A percentile compares a stretch with the other conserved stretches of the same genome.
Conservation (phyloP, 768 basidiomycete species). For the Pleurotus citrinopileatus region DNA sequence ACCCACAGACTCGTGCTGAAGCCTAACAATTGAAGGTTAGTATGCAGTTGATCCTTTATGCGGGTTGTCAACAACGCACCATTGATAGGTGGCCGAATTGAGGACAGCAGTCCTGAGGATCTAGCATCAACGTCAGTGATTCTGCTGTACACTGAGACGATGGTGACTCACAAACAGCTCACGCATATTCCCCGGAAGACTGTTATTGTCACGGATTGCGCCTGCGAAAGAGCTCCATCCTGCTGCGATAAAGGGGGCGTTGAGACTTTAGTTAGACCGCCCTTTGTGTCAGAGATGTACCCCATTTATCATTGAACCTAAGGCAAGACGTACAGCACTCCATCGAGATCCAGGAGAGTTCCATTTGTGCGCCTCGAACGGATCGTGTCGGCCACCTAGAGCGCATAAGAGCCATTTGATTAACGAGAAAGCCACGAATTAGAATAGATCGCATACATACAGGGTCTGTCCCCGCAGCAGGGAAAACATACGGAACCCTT, state of each 20-base stretch:
- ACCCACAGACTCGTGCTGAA: constrained; percentile 30
- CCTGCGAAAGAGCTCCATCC: constrained; percentile 32
- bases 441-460: constrained; percentile 15
- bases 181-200: constrained; percentile 29
- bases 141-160: too few relatives aligned
- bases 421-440: too few relatives aligned
- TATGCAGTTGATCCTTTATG: neutral
- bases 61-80: constrained; percentile 12
- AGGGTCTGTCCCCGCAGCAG: constrained; percentile 29
- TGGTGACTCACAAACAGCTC: constrained; percentile 28
- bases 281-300: neutral
- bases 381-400: constrained; percentile 35
- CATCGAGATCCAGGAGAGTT: constrained; percentile 35
- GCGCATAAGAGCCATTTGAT: neutral
- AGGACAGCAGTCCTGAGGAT: constrained; percentile 26
- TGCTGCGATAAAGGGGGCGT: constrained; percentile 25
- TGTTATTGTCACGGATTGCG: constrained; percentile 26
- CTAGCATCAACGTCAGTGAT: constrained; percentile 11
- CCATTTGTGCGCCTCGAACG: constrained; percentile 30
- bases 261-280: constrained; percentile 21
- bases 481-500: constrained; percentile 41
- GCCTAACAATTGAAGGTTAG: constrained; percentile 9
- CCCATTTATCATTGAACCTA: too few relatives aligned
- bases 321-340: constrained; percentile 28
- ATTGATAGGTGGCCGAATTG: constrained; percentile 27